Evolutionary conservation across 78 protist species (phyloP).

Genomic region (Planoprotostelium fungivorum): DNA sequence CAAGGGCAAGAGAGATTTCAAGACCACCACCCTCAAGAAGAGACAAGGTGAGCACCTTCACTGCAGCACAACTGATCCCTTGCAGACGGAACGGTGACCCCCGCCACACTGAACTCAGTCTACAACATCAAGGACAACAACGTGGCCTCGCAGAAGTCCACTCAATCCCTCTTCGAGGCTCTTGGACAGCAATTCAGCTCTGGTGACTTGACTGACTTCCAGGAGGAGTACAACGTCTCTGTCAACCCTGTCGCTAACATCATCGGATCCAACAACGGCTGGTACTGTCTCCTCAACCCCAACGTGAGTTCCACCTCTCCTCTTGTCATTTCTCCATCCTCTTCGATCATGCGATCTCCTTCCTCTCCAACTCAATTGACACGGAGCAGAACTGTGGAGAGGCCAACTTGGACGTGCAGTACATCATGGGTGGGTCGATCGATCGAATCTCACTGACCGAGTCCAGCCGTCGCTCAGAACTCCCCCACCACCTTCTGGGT

Average conservation of each 20-base stretch:
- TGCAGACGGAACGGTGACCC: too few relatives aligned
- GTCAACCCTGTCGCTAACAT: not conserved
- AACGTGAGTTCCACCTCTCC: not conserved
- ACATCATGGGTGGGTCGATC: conserved; percentile 7
- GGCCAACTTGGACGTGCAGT: conserved; percentile 25
- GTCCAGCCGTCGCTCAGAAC: not conserved
- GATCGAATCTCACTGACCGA: too few relatives aligned
- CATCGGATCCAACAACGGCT: not conserved
- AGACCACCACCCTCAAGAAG: not conserved
- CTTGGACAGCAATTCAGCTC: not conserved
- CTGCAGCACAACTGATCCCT: not conserved
- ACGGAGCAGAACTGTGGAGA: not conserved
- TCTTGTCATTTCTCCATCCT: too few relatives aligned
- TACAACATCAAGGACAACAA: not conserved
- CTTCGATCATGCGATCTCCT: not conserved
- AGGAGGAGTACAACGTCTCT: not conserved
- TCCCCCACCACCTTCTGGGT: not conserved
- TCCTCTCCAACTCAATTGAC: too few relatives aligned
- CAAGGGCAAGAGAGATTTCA: not conserved
- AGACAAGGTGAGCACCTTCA: not conserved
- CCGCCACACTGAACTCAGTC: not conserved
- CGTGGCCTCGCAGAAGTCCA: not conserved
- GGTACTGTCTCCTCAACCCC: not conserved
- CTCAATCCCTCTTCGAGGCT: not conserved
- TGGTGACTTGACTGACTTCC: not conserved